Percentiles rank a stretch among this genome's conserved stretches.
Conservation (phyloP, 2,329 filamentous ascomycete species). For the Xylariaceae sp. region DNA sequence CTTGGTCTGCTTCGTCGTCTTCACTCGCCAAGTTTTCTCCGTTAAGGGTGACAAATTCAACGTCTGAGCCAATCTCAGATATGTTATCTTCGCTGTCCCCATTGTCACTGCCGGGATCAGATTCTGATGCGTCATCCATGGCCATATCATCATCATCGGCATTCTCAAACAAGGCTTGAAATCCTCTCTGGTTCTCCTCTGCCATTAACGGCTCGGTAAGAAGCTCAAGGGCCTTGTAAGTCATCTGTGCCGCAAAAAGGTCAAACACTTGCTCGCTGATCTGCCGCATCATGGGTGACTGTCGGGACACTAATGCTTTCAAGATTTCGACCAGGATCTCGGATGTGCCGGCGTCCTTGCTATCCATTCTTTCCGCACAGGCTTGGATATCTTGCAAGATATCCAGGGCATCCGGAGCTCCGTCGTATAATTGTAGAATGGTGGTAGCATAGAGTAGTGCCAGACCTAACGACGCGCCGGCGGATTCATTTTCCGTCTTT, state of each 20-base stretch:
- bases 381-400: constrained; percentile 79
- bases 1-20: constrained; percentile 37
- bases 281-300: constrained; percentile 79
- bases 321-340: constrained; percentile 83
- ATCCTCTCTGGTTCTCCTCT: constrained; percentile 78
- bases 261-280: constrained; percentile 86
- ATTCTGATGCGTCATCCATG: constrained; percentile 43
- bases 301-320: constrained; percentile 83
- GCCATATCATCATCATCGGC: constrained; percentile 62
- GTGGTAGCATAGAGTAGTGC: constrained; percentile 80
- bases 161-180: constrained; percentile 80
- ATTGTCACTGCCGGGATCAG: constrained; percentile 41
- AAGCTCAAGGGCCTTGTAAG: constrained; percentile 66
- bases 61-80: constrained; percentile 38
- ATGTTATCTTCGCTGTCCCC: constrained; percentile 41
- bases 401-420: constrained; percentile 79
- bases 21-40: constrained; percentile 41
- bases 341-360: constrained; percentile 56
- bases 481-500: constrained; percentile 35
- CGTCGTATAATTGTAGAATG: constrained; percentile 85
- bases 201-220: constrained; percentile 68
- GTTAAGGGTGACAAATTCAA: constrained; percentile 39
- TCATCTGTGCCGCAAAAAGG: constrained; percentile 74
- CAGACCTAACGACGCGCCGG: constrained; percentile 58
- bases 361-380: constrained; percentile 66